Evolutionary conservation across 2,329 filamentous ascomycete genomes (phyloP).

Genomic region (Cytospora chrysosperma): DNA sequence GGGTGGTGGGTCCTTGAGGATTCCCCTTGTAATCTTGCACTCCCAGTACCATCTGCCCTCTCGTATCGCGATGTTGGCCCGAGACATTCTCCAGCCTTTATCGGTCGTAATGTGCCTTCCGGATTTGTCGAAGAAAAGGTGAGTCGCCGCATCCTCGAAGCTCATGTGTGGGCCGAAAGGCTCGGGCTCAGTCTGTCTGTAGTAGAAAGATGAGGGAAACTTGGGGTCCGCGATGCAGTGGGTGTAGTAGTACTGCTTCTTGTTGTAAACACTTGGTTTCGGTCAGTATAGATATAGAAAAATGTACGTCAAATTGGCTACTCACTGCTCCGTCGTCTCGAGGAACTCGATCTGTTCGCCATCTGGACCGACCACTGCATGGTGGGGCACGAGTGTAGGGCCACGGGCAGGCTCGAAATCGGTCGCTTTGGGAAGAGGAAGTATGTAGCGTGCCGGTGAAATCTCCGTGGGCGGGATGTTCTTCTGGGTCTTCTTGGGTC

Average conservation of each 20-base stretch:
- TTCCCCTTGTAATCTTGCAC: conserved; percentile 81
- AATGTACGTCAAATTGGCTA: conserved; percentile 16
- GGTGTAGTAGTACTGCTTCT: conserved; percentile 80
- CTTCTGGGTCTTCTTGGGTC: conserved; percentile 38
- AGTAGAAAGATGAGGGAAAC: conserved; percentile 85
- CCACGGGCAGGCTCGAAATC: conserved; percentile 62
- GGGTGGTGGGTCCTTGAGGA: conserved; percentile 45
- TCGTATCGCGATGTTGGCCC: conserved; percentile 85
- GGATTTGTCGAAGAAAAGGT: conserved; percentile 77
- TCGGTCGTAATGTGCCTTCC: conserved; percentile 81
- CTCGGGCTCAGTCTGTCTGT: conserved; percentile 81
- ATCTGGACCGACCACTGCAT: conserved; percentile 50
- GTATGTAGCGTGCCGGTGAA: conserved; percentile 59
- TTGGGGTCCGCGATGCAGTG: conserved; percentile 86
- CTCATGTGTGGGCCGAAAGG: conserved; percentile 84
- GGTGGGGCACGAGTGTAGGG: conserved; percentile 56
- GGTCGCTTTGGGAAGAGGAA: conserved; percentile 60
- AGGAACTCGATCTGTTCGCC: conserved; percentile 57
- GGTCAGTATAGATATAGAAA: conserved; percentile 4
- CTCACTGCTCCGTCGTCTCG: conserved; percentile 65
- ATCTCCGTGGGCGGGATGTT: conserved; percentile 40
- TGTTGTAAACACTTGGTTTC: conserved; percentile 55
- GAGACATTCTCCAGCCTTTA: conserved; percentile 88
- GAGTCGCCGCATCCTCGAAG: conserved; percentile 86
- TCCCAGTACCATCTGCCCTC: conserved; percentile 95